Conservation (phyloP, 202 grass and related monocot genomes). For the Eragrostis tef region DNA sequence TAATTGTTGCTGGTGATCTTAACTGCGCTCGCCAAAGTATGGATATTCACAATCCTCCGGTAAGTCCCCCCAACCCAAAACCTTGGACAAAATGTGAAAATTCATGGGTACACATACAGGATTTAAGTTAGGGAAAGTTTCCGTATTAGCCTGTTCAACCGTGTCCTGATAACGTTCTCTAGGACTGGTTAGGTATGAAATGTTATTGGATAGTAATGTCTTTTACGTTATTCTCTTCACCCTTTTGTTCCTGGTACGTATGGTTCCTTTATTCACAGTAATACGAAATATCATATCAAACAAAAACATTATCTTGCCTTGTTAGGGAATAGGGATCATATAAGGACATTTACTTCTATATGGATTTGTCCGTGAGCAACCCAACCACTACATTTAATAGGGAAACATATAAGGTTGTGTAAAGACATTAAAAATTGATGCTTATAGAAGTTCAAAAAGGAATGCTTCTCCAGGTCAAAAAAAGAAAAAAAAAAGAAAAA, state of each 20-base stretch:
- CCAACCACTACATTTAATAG: background rate
- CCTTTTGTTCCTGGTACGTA: background rate
- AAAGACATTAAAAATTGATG: background rate
- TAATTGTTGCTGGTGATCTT: slow-evolving; percentile 71
- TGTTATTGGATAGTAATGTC: background rate
- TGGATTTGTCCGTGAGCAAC: slow-evolving; percentile 2
- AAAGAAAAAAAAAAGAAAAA: too few species aligned
- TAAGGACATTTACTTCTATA: background rate
- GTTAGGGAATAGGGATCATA: slow-evolving; percentile 17
- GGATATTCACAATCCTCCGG: slow-evolving; percentile 73
- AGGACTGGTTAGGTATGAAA: slow-evolving; percentile 18
- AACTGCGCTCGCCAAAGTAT: slow-evolving; percentile 63
- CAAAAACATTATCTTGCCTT: background rate
- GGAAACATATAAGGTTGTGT: background rate
- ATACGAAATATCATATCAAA: slow-evolving; percentile 3
- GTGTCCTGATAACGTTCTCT: background rate
- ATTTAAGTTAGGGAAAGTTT: background rate
- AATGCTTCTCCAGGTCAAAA: too few species aligned
- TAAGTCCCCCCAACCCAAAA: slow-evolving; percentile 35
- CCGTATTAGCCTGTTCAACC: background rate
- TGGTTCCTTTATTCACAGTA: slow-evolving; percentile 8
- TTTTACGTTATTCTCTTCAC: slow-evolving; percentile 1
- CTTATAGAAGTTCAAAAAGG: slow-evolving; percentile 3
- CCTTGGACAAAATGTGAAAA: slow-evolving; percentile 1
- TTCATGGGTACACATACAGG: background rate